phyloP scores from a whole-genome alignment of 2,329 filamentous ascomycete genomes.

The Fusarium avenaceum region DNA sequence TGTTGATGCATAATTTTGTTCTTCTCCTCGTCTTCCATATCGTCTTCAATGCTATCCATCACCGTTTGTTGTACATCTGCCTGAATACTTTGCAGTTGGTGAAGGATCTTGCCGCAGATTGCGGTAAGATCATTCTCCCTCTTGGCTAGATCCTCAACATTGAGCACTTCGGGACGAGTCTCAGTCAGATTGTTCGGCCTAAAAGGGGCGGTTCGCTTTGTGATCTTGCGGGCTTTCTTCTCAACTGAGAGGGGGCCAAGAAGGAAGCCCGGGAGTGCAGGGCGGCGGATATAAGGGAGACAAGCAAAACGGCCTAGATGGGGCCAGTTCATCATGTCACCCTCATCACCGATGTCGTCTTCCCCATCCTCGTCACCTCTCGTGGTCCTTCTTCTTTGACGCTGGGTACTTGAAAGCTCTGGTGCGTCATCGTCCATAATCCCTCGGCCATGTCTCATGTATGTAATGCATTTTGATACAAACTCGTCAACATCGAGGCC shows the following conservation, averaged over 20 bases:
- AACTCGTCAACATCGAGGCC: conserved; percentile 93
- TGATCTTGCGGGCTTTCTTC: conserved; percentile 80
- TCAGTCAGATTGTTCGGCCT: conserved; percentile 76
- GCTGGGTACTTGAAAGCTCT: conserved; percentile 65
- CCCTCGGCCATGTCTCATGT: conserved; percentile 79
- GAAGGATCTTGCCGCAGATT: conserved; percentile 81
- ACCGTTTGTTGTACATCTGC: conserved; percentile 62
- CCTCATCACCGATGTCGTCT: conserved; percentile 76
- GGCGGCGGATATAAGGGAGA: conserved; percentile 78
- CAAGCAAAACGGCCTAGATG: conserved; percentile 84
- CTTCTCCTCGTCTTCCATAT: conserved; percentile 62
- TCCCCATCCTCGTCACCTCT: conserved; percentile 64
- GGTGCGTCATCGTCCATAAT: conserved; percentile 65
- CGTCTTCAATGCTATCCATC: conserved; percentile 59
- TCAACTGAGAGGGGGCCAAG: conserved; percentile 90
- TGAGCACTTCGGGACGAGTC: conserved; percentile 82
- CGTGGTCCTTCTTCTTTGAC: conserved; percentile 56
- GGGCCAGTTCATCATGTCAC: conserved; percentile 87
- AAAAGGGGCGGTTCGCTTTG: conserved; percentile 78
- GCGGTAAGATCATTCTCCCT: conserved; percentile 84
- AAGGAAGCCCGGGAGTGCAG: conserved; percentile 84
- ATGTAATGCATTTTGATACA: conserved; percentile 88
- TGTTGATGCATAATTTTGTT: conserved; percentile 72
- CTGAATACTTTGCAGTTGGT: conserved; percentile 67
- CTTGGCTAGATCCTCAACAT: conserved; percentile 78